These are phyloP conservation scores for Colletotrichum siamense DNA, from an alignment of 2,329 filamentous ascomycete genomes.

Conservation along the genomic window DNA sequence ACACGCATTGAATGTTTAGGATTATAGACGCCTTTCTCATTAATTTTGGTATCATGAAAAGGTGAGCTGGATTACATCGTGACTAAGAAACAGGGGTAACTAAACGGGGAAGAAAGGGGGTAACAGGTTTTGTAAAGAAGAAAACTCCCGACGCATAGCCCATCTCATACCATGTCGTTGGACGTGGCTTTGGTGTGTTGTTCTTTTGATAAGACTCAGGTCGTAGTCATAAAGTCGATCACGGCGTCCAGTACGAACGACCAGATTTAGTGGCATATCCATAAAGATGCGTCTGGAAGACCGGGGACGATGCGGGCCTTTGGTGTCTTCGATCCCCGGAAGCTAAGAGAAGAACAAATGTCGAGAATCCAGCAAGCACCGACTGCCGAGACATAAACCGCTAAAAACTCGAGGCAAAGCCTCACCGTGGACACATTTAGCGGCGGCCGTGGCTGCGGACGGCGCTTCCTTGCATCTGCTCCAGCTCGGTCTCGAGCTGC, in stretches of 20 bases:
- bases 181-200: background rate
- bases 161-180: background rate
- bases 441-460: constrained; percentile 92
- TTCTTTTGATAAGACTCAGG: background rate
- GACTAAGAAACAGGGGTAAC: constrained; percentile 35
- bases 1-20: constrained; percentile 9
- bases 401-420: constrained; percentile 1
- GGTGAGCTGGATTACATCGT: constrained; percentile 48
- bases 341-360: constrained; percentile 18
- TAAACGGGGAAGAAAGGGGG: constrained; percentile 21
- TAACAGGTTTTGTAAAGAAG: constrained; percentile 22
- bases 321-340: constrained; percentile 2
- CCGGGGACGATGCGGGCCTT: background rate
- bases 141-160: constrained; percentile 11
- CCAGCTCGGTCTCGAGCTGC: constrained; percentile 89
- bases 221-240: background rate
- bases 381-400: constrained; percentile 26
- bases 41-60: constrained; percentile 54
- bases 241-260: background rate
- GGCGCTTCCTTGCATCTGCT: constrained; percentile 88
- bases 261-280: constrained; percentile 13
- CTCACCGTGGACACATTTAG: constrained; percentile 50
- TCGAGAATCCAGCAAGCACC: constrained; percentile 25
- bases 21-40: constrained; percentile 35
- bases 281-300: background rate